phyloP scores from a whole-genome alignment of 495 filamentous ascomycete species.

The Hapsidospora chrysogenum region DNA sequence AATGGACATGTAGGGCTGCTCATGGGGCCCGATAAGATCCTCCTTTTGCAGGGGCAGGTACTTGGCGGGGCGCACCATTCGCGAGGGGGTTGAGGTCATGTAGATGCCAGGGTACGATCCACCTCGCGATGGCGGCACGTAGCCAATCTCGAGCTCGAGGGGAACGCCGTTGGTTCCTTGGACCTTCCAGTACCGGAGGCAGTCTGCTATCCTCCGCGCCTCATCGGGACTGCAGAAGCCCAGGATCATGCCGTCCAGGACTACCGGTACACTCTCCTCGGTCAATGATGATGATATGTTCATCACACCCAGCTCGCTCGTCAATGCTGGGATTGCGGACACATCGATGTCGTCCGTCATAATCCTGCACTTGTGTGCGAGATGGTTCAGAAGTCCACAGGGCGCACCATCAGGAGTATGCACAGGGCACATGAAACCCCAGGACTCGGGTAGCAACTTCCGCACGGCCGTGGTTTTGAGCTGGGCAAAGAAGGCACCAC shows the following conservation, averaged over 20 bases:
- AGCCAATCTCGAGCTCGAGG: conserved; percentile 73
- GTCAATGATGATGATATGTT: conserved; percentile 55
- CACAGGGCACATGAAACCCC: conserved; percentile 93
- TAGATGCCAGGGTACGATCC: conserved; percentile 94
- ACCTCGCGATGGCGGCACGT: conserved; percentile 67
- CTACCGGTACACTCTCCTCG: conserved; percentile 68
- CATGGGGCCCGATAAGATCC: conserved; percentile 81
- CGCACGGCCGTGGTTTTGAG: conserved; percentile 93
- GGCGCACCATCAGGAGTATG: conserved; percentile 94
- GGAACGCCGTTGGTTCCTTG: conserved; percentile 75
- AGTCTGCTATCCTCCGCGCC: conserved; percentile 62
- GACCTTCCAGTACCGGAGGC: conserved; percentile 89
- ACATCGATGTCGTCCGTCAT: conserved; percentile 53
- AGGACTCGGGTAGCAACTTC: conserved; percentile 89
- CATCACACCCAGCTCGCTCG: conserved; percentile 62
- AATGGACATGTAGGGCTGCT: conserved; percentile 98
- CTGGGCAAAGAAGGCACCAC: conserved; percentile 96
- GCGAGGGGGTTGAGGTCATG: conserved; percentile 67
- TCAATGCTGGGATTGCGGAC: conserved; percentile 50
- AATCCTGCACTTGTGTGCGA: conserved; percentile 89
- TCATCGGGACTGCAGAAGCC: conserved; percentile 80
- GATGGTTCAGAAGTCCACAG: conserved; percentile 87
- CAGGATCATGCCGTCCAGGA: conserved; percentile 76
- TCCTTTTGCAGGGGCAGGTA: conserved; percentile 71
- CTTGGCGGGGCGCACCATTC: conserved; percentile 85